Base-by-base conservation (phyloP, 805 yeast species). In the Millerozyma miso region DNA sequence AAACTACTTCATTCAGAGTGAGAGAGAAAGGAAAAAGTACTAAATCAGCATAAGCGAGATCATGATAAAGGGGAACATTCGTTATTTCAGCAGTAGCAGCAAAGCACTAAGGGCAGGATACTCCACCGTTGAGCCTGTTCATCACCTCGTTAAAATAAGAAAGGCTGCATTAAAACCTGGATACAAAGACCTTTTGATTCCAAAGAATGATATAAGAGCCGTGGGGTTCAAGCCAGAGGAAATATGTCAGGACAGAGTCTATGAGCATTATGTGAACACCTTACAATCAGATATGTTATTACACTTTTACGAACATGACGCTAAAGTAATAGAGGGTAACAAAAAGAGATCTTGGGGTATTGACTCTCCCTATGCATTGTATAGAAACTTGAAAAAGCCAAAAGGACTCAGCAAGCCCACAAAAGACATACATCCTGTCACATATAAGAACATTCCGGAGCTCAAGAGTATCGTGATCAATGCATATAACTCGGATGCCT, bases 51-150 rank as follows among this genome's bases (percentile, higher is more conserved):
- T 23, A 6, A 23, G 29, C 10, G 29, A 23, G 29, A 23, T 7
- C 16, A 53, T 46, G 50, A 52, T 42, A 50, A 58, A 44, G 46
- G 55, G 49, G 48, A 52, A 56, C 44, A 49, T 54, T 47, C 62
- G 67, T 60, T 58, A 48, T 55, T 47, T 68, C 53, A 40, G 65
- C 56, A 32, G 65, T 65, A 44, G 76, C 67, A 60, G 76, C 76
- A 39, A 84, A 80, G 23, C 79, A 76, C 39, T 49, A 37, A 67
- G 57, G 42, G 51, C 72, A 12, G 73, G 73, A 6, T 70, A 69
- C 61, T 84, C 95, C 33, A 76, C 87, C 40, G 90, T 88, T 31
- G 79, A 84, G 39, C 98, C 99, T 1, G 95, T 91, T 13, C 99
- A 93, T 63, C 99, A 93, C 65, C 75, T 79, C 46, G 86, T 91